These are phyloP conservation scores for Cornus florida DNA, from an alignment of 148 eudicot species.

Conservation along the genomic window DNA sequence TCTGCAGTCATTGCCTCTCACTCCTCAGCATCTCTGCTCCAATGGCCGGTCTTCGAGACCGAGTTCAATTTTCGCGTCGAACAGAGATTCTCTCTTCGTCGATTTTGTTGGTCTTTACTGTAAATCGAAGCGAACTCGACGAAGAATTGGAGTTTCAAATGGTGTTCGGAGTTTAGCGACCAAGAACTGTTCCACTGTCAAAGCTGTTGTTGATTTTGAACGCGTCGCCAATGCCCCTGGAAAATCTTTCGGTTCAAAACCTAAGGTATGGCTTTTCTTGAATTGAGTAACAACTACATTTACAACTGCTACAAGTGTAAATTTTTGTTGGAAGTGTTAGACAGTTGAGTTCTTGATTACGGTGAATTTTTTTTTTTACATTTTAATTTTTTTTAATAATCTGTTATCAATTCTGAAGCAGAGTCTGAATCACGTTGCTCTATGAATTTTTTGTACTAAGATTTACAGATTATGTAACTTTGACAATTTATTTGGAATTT, in stretches of 20 bases:
- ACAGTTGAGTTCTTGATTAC: not conserved
- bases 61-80: conserved; percentile 27
- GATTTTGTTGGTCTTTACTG: conserved; percentile 62
- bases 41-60: conserved; percentile 25
- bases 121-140: conserved; percentile 33
- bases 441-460: not conserved
- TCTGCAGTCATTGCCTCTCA: conserved; percentile 44
- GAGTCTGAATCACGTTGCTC: not conserved
- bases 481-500: not conserved
- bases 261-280: conserved; percentile 26
- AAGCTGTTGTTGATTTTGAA: conserved; percentile 59
- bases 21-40: conserved; percentile 33
- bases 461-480: not conserved
- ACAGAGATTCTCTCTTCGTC: conserved; percentile 41
- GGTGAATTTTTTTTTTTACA: not conserved
- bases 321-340: not conserved
- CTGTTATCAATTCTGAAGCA: not conserved
- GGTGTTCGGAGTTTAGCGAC: conserved; percentile 9
- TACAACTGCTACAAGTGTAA: not conserved
- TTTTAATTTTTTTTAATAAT: not conserved
- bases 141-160: conserved; percentile 24
- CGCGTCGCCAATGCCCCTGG: conserved; percentile 23
- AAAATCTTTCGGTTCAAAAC: conserved; percentile 24
- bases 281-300: not conserved
- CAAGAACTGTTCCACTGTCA: conserved; percentile 21